Conservation (phyloP, 371 early-diverging fungal genomes). For the Mucor sp. region DNA sequence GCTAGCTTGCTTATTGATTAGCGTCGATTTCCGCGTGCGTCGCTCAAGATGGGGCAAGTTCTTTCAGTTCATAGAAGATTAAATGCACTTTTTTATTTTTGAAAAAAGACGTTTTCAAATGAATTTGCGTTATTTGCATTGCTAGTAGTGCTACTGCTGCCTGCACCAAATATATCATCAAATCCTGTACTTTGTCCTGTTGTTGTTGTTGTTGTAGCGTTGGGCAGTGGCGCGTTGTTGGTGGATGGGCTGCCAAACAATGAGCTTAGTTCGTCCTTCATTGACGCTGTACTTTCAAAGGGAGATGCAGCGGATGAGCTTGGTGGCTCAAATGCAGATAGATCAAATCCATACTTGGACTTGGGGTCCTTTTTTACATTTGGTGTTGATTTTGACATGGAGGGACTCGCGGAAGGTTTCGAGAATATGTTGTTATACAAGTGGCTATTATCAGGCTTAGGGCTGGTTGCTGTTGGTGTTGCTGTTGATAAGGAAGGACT, state of each 20-base stretch:
- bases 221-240: constrained; percentile 14
- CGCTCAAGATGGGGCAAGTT: background rate
- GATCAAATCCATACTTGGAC: constrained; percentile 50
- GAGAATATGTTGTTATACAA: background rate
- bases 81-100: constrained; percentile 1
- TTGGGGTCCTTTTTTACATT: constrained; percentile 16
- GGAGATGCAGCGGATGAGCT: background rate
- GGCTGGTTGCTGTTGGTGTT: background rate
- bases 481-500: background rate
- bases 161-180: constrained; percentile 21
- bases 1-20: constrained; percentile 8
- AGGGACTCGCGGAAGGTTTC: background rate
- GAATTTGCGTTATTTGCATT: background rate
- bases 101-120: constrained; percentile 25
- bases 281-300: background rate
- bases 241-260: constrained; percentile 27
- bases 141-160: background rate
- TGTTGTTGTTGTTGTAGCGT: background rate
- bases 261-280: constrained; percentile 42
- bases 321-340: constrained; percentile 45
- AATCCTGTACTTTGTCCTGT: constrained; percentile 9
- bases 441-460: background rate
- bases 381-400: background rate
- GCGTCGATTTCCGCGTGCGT: constrained; percentile 10
- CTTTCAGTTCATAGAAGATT: background rate